Base-by-base conservation (phyloP, 768 basidiomycete genomes). In the Naganishia friedmannii region DNA sequence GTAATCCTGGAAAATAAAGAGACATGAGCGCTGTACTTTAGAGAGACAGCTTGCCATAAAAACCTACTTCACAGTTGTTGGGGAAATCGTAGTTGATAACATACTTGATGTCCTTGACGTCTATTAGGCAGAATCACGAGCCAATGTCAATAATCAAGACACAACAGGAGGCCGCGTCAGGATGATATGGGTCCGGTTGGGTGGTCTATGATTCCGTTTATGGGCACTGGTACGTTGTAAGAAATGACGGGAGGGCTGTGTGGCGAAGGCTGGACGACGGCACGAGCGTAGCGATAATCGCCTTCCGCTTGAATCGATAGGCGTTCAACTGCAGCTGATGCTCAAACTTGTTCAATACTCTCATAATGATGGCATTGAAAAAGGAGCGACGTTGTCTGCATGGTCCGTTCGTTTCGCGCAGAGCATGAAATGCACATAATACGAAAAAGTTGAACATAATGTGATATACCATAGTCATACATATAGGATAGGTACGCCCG, bases 61-160 rank as follows among this genome's bases (percentile, higher is more conserved):
- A 63, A 53, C 46, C 10, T 45, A 73, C 60, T 63, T 21, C 45
- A 57, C 26, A 71, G 39, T 58, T 7, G 54, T 66, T 29, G 26
- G 48, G 34, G 53, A 67, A 54, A 67, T 72, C 48, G 70, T 68
- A 71, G 70, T 73, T 66, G 65, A 98, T 92, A 73, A 97, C 93
- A 83, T 93, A 97, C 76, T 91, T 90, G 75, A 98, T 93, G 84
- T 98, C 94, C 89, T 98, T 97, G 83, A 98, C 94, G 85, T 96
- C 95, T 96, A 83, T 75, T 70, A 10, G 46, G 37, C 21, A 42
- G n/a, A 66, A 56, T 13, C 29, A 23, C n/a, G 23, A 42, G 23
- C n/a, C 26, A 21, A 51, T 19, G 31, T 46, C 65, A 66, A 66
- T 48, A 34, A 37, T 66, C 29, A 48, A 48, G 45, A 48, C 3